Percentiles rank a stretch among this genome's conserved stretches.
Evolutionary conservation across 2,329 filamentous ascomycete species (phyloP).

Genomic region (Apiospora phragmitis): DNA sequence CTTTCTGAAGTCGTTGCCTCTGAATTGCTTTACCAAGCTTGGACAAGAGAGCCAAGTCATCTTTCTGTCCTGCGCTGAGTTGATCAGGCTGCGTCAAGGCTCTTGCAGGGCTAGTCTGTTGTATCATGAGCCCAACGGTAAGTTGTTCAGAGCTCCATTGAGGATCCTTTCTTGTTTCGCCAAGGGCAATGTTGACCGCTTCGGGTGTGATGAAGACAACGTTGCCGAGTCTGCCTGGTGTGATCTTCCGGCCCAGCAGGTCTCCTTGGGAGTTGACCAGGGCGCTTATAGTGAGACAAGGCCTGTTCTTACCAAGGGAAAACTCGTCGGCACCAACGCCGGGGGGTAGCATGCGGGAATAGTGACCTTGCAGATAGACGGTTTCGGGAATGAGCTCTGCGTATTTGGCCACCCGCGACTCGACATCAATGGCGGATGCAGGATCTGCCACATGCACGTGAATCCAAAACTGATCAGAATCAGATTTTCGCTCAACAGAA

Average conservation of each 20-base stretch:
- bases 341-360: conserved; percentile 59
- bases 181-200: conserved; percentile 47
- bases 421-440: conserved; percentile 64
- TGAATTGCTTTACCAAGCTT: conserved; percentile 49
- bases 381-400: conserved; percentile 62
- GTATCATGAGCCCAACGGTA: conserved; percentile 33
- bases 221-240: conserved; percentile 52
- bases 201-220: conserved; percentile 59
- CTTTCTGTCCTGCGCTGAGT: conserved; percentile 42
- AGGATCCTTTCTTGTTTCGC: conserved; percentile 31
- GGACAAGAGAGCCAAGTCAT: conserved; percentile 49
- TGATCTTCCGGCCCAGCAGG: conserved; percentile 55
- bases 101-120: conserved; percentile 33
- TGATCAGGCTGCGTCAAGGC: conserved; percentile 44
- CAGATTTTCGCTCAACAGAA: conserved; percentile 63
- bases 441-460: conserved; percentile 80
- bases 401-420: conserved; percentile 58
- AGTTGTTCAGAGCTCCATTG: conserved; percentile 27
- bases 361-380: conserved; percentile 60
- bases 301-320: conserved; percentile 53
- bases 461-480: conserved; percentile 65
- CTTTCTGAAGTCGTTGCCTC: conserved; percentile 42
- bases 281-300: conserved; percentile 63
- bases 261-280: conserved; percentile 53
- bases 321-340: conserved; percentile 48